A percentile compares a stretch with the other conserved stretches of the same genome.
These are phyloP conservation scores for Penicillium roqueforti DNA, from an alignment of 495 filamentous ascomycete species.

Conservation along the genomic window DNA sequence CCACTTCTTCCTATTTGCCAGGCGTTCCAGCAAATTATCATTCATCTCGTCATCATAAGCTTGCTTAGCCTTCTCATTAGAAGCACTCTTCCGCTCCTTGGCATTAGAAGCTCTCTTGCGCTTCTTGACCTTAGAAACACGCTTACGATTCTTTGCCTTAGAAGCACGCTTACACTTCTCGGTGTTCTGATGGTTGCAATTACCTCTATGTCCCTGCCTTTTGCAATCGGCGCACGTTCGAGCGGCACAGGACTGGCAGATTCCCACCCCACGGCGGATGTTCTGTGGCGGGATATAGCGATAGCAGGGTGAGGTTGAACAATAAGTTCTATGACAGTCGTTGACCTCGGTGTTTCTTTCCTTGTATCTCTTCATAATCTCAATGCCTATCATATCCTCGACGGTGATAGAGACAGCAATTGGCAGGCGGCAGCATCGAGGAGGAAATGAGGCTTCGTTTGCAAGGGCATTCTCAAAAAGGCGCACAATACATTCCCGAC, in stretches of 20 bases:
- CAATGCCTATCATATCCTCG: background rate
- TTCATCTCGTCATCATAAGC: background rate
- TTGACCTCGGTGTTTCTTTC: slow-evolving; percentile 23
- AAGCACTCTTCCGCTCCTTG: no score
- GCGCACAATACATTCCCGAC: slow-evolving; percentile 25
- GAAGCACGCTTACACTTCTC: no score
- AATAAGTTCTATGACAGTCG: slow-evolving; percentile 28
- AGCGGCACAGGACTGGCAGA: background rate
- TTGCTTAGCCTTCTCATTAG: background rate
- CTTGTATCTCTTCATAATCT: slow-evolving; percentile 11
- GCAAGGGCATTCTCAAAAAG: slow-evolving; percentile 29
- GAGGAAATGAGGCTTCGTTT: slow-evolving; percentile 37
- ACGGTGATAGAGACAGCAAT: slow-evolving; percentile 16
- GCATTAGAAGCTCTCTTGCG: no score
- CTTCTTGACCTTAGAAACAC: no score
- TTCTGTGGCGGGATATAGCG: slow-evolving; percentile 22
- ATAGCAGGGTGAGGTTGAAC: slow-evolving; percentile 25
- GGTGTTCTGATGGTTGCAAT: background rate
- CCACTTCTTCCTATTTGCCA: background rate
- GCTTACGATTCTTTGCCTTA: no score
- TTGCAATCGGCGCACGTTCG: slow-evolving; percentile 1
- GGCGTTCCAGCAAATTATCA: background rate
- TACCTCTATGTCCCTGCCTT: background rate
- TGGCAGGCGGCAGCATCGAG: slow-evolving; percentile 32
- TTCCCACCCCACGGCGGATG: background rate